Evolutionary conservation across 495 filamentous ascomycete species (phyloP).

Genomic region (Glarea lozoyensis): DNA sequence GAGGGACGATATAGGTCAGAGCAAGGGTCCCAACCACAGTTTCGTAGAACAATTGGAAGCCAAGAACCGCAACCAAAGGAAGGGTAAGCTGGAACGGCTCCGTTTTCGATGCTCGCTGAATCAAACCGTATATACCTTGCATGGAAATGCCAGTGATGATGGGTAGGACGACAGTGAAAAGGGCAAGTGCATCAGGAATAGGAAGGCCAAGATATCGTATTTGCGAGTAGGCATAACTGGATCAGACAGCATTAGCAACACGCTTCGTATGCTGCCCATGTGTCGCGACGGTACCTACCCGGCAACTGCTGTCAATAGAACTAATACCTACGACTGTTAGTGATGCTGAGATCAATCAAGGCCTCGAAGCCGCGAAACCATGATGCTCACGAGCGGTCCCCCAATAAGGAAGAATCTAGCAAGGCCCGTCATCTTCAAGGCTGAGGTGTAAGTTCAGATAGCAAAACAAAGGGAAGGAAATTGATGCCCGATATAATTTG

Average conservation of each 20-base stretch:
- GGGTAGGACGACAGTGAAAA: conserved; percentile 42
- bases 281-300: conserved; percentile 10
- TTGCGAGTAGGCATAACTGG: conserved; percentile 40
- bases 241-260: no score
- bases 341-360: not conserved
- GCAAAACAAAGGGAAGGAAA: not conserved
- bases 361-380: not conserved
- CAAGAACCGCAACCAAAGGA: conserved; percentile 36
- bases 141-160: conserved; percentile 37
- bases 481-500: no score
- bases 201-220: conserved; percentile 39
- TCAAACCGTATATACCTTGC: conserved; percentile 18
- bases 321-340: conserved; percentile 12
- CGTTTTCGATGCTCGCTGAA: conserved; percentile 13
- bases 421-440: not conserved
- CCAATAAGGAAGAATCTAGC: conserved; percentile 1
- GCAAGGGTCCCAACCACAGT: conserved; percentile 32
- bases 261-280: not conserved
- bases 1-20: conserved; percentile 14
- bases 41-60: conserved; percentile 47
- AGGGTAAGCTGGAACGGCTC: conserved; percentile 25
- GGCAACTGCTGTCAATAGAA: conserved; percentile 13
- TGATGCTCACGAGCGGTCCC: conserved; percentile 13
- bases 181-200: conserved; percentile 35
- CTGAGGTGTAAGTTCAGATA: not conserved